These are phyloP conservation scores for Epithemia pelagica DNA, from an alignment of 108 stramenopile genomes.

Conservation along the genomic window DNA sequence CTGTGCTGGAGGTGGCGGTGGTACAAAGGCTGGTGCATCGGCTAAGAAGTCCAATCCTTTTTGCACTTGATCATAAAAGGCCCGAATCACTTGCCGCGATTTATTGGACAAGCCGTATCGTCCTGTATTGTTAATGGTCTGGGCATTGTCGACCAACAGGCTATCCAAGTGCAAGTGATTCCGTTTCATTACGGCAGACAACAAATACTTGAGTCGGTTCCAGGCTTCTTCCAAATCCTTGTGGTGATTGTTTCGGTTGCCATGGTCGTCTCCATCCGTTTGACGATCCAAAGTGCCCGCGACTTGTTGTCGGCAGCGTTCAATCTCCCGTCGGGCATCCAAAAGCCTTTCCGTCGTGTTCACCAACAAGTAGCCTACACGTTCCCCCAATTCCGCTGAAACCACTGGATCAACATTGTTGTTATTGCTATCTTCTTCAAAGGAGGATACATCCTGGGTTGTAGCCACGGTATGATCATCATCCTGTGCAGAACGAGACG, in stretches of 20 bases:
- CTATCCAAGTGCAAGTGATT: conserved; percentile 87
- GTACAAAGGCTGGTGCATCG: conserved; percentile 20
- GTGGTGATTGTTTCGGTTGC: neutral
- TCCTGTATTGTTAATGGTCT: conserved; percentile 62
- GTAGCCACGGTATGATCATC: no score
- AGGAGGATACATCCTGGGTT: no score
- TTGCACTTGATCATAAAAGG: conserved; percentile 68
- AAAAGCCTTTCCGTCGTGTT: conserved; percentile 49
- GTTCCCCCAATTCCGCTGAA: conserved; percentile 44
- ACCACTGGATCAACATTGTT: conserved; percentile 22
- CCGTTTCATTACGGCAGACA: conserved; percentile 79
- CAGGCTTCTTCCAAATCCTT: neutral
- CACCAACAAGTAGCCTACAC: conserved; percentile 50
- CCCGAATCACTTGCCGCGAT: conserved; percentile 54
- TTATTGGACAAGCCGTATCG: conserved; percentile 46
- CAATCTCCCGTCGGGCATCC: conserved; percentile 56
- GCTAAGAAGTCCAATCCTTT: conserved; percentile 65
- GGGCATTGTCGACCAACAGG: conserved; percentile 64
- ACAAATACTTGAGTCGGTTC: conserved; percentile 44
- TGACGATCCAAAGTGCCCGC: no score
- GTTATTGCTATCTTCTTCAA: neutral
- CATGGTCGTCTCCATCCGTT: neutral
- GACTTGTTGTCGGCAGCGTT: no score
- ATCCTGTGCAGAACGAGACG: no score
- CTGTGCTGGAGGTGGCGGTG: neutral